Base-by-base conservation (phyloP, 2,329 filamentous ascomycete species). In the Xylariaceae sp. region DNA sequence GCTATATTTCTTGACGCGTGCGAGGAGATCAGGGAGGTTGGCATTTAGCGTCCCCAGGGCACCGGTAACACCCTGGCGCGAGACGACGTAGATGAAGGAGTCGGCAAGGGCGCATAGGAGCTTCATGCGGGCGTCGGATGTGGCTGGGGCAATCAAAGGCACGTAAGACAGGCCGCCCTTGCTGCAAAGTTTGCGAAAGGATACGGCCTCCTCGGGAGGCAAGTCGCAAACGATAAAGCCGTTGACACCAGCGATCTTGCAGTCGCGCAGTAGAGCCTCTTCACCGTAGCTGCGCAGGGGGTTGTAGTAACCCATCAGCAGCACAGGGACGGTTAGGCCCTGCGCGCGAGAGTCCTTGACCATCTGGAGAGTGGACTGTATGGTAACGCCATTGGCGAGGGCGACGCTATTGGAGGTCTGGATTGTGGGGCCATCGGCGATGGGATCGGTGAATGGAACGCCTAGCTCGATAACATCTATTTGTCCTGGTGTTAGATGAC, bases 251-350 rank as follows among this genome's bases (percentile, higher is more conserved):
- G 89, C 88, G 52, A 84, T 83, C 69, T 87, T 86, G 71, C 90
- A 89, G 72, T 97, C 91, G 64, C 84, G 80, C 52, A 99, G 77
- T 72, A 97, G 84, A 57, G 80, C 82, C 74, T 96, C 91, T 75
- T 99, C 94, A 51, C 94, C 94, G 70, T 97, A 99, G 67, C 87
- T 89, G 58, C 97, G 78, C 58, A 97, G 79, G 1, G 94, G 94
- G 76, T 99, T 99, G 76, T 96, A 99, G 81, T 99, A 99, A 66
- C 94, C 94, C 94, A 99, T 99, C 62, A 99, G 81, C 68, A 99
- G 75, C 42, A 99, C 83, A 0, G 94, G 94, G 0, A 87, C 84
- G 66, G 80, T 86, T 53, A 97, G 77, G 42, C 94, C 94, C 59
- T 80, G 81, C 64, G 80, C 79, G 66, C 94, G 81, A 46, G 92